These are phyloP conservation scores for Knoxia roxburghii DNA, from an alignment of 257 asterid genomes.

Conservation along the genomic window DNA sequence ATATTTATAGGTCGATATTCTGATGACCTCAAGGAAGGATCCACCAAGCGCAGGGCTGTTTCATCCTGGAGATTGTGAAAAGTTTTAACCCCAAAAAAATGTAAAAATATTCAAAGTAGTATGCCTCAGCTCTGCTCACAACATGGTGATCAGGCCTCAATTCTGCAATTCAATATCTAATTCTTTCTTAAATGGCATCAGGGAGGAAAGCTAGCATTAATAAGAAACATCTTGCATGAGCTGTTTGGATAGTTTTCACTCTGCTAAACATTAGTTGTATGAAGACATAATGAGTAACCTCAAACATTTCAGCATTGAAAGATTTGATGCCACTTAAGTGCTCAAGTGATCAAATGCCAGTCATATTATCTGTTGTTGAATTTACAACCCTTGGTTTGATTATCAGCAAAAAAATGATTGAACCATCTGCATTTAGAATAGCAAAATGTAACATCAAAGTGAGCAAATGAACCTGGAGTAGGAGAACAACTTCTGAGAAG, in stretches of 20 bases:
- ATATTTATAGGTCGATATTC: slow-evolving; percentile 83
- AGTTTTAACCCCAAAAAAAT: neutral
- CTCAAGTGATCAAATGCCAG: neutral
- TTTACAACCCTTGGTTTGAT: neutral
- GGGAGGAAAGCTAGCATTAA: neutral
- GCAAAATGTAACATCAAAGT: neutral
- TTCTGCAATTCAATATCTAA: neutral
- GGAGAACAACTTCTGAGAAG: slow-evolving; percentile 76
- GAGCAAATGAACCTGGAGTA: slow-evolving; percentile 62
- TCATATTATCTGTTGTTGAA: neutral
- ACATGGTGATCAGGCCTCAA: too few species aligned
- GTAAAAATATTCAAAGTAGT: neutral
- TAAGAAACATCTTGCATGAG: neutral
- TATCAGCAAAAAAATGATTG: neutral
- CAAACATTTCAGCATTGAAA: neutral
- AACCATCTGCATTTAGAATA: neutral
- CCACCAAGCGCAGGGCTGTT: slow-evolving; percentile 85
- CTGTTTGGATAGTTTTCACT: neutral
- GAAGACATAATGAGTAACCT: neutral
- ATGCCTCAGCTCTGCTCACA: neutral
- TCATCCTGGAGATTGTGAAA: slow-evolving; percentile 56
- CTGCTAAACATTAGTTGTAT: neutral
- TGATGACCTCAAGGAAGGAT: slow-evolving; percentile 55
- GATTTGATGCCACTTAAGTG: neutral
- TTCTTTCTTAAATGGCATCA: neutral